Evolutionary conservation across 768 basidiomycete genomes (phyloP), one percentile per base, ranked within the genome.

Genomic region (Termitomyces sp.): DNA sequence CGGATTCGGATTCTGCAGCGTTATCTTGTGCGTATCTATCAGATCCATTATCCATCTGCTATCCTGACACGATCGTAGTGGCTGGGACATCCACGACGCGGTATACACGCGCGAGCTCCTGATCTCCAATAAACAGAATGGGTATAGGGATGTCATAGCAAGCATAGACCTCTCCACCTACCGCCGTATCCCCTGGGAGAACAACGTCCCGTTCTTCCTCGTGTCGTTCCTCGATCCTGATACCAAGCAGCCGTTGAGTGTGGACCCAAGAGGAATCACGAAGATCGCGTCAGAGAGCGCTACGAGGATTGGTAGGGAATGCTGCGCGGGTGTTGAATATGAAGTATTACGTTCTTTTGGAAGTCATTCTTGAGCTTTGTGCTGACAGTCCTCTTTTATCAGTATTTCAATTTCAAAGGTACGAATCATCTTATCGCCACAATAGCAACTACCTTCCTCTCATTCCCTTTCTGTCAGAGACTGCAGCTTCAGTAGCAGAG

Each of bases 401-500:
- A 93, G 90, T 93, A 91, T 66, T 94, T 92, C 69, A 91, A 93
- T 72, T 94, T 94, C 71, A 87, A 90, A 83, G 92, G 92, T 88
- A n/a, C n/a, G n/a, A n/a, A n/a, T n/a, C n/a, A 65, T 34, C 40
- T 51, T 54, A 27, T 12, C 43, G 19, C 2, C 35, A 16, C 48
- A n/a, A n/a, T n/a, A n/a, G n/a, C n/a, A 7, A 5, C 19, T 23
- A 32, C 23, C 9, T 25, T 8, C 19, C 40, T 17, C 27, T 48
- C 40, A 60, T 40, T 25, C 44, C 38, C 59, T 63, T 57, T 48
- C 60, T 40, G 3, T 21, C 63, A 88, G 97, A 99, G 73, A 96
- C 94, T 0, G 82, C 97, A 0, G 74, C 85, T 14, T 83, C 86
- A 25, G 74, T 84, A 1, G 83, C 84, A 9, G 78, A 90, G 62